phyloP scores from a whole-genome alignment of 2,329 filamentous ascomycete species.

The Onygena corvina region DNA sequence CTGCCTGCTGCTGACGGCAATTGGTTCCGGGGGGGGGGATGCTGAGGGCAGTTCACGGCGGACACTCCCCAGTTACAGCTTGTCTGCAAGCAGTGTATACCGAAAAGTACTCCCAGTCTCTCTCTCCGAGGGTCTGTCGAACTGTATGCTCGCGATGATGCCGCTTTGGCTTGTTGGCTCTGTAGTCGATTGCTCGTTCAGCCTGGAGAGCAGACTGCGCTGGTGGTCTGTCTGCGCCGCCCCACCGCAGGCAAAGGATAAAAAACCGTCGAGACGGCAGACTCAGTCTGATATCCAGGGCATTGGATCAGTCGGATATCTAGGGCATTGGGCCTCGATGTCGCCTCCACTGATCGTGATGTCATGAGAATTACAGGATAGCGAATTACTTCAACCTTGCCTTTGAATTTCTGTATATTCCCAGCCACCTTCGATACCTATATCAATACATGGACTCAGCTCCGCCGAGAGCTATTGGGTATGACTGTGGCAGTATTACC shows the following conservation, averaged over 20 bases:
- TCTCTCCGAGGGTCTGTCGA: neutral
- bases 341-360: no score
- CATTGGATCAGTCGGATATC: no score
- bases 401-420: no score
- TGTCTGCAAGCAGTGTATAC: no score
- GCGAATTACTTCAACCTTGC: no score
- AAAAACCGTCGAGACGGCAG: neutral
- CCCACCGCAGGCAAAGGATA: neutral
- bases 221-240: slow-evolving; percentile 2
- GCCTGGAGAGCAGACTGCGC: neutral
- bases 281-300: neutral
- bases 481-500: slow-evolving; percentile 7
- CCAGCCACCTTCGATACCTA: neutral
- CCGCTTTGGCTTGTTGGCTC: neutral
- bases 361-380: no score
- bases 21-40: no score
- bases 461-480: neutral
- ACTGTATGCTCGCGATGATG: neutral
- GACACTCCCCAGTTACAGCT: no score
- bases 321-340: no score
- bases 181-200: no score
- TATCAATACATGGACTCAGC: neutral
- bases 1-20: neutral
- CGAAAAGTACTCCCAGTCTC: neutral
- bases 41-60: no score